A percentile compares a stretch with the other conserved stretches of the same genome.
Conservation (phyloP, 306 rosid genomes). For the Leucaena leucocephala region DNA sequence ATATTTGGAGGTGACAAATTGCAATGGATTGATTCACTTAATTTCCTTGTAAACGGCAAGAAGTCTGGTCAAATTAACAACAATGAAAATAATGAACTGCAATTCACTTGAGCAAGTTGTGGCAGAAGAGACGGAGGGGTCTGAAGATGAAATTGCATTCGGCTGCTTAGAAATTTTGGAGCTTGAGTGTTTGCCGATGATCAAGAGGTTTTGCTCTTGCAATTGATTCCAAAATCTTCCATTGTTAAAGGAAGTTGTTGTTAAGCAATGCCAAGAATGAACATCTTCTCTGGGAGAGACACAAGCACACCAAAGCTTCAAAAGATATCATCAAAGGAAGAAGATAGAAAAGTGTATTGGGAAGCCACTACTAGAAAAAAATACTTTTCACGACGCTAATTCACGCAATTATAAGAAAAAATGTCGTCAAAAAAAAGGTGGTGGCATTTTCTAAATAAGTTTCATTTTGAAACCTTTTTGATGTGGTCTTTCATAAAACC, state of each 20-base stretch:
- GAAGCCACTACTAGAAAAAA: too few species aligned
- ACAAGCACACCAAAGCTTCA: background rate
- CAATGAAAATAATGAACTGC: background rate
- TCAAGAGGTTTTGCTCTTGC: background rate
- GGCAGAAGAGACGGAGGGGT: background rate
- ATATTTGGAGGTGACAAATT: background rate
- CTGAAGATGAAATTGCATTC: too few species aligned
- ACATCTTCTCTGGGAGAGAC: background rate
- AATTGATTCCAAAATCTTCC: background rate
- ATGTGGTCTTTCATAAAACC: too few species aligned
- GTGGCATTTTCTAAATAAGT: too few species aligned
- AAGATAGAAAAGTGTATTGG: too few species aligned
- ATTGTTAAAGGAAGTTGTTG: background rate
- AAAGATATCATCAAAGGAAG: background rate
- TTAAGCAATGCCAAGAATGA: conserved; percentile 1
- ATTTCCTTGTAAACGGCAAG: background rate
- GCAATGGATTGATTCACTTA: background rate
- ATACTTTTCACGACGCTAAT: too few species aligned
- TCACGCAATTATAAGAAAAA: too few species aligned
- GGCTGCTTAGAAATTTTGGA: too few species aligned
- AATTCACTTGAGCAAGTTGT: background rate
- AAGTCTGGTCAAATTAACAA: background rate
- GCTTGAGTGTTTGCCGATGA: too few species aligned
- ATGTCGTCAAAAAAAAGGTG: too few species aligned
- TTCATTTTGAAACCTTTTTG: too few species aligned